A percentile compares a stretch with the other conserved stretches of the same genome.
Conservation (phyloP, 2,329 filamentous ascomycete species). For the Botrytis hyacinthi region DNA sequence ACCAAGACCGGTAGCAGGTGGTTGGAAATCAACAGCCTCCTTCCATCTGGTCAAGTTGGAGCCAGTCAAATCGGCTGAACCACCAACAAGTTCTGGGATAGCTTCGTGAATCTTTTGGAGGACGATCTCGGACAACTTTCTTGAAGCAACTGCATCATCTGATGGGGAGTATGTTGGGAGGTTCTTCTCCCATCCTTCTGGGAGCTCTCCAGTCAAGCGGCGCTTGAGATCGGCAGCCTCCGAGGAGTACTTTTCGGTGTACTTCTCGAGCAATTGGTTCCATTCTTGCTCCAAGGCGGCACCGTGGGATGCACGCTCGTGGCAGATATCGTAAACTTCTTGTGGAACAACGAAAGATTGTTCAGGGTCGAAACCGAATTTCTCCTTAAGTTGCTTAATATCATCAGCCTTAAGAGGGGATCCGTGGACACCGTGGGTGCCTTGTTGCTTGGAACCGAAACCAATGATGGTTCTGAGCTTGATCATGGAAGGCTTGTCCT, state of each 20-base stretch:
- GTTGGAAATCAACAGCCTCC: slow-evolving; percentile 95
- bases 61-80: slow-evolving; percentile 95
- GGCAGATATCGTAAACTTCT: slow-evolving; percentile 88
- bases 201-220: slow-evolving; percentile 77
- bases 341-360: slow-evolving; percentile 91
- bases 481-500: slow-evolving; percentile 95
- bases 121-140: slow-evolving; percentile 94
- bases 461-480: slow-evolving; percentile 97
- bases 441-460: slow-evolving; percentile 88
- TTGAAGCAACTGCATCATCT: slow-evolving; percentile 82
- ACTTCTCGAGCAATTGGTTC: slow-evolving; percentile 90
- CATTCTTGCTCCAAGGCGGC: slow-evolving; percentile 90
- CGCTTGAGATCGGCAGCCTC: slow-evolving; percentile 80
- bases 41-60: slow-evolving; percentile 99
- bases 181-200: slow-evolving; percentile 93
- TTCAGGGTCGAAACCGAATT: slow-evolving; percentile 94
- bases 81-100: slow-evolving; percentile 88
- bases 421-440: slow-evolving; percentile 94
- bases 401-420: slow-evolving; percentile 94
- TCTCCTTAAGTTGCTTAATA: slow-evolving; percentile 87
- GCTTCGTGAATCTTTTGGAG: slow-evolving; percentile 80
- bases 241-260: slow-evolving; percentile 71
- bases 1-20: slow-evolving; percentile 78
- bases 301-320: slow-evolving; percentile 80
- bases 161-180: slow-evolving; percentile 86